Evolutionary conservation across 2,329 filamentous ascomycete genomes (phyloP), one percentile per base, ranked within the genome.

Genomic region (Fusarium solani-melongenae): DNA sequence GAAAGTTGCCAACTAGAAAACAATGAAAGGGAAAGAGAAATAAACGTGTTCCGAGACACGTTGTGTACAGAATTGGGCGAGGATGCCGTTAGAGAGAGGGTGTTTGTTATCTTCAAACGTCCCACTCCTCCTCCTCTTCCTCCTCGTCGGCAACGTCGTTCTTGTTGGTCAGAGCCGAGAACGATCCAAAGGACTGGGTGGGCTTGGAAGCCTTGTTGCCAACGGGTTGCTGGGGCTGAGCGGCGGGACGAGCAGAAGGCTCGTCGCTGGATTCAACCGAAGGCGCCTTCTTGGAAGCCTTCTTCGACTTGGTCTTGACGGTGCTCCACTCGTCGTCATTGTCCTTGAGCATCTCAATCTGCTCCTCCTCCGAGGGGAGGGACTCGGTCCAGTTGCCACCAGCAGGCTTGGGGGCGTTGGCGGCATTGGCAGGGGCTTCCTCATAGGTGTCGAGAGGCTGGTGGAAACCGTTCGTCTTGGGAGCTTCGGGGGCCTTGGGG

Each of bases 361-460:
- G 89, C 81, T 91, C 88, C 80, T 92, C 89, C 79, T 91, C 89
- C 0, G 89, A 90, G 4, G 88, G 88, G 2, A 90, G 82, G 11
- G 86, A 83, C 6, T 87, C 83, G 31, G 86, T 83, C 87, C 87
- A 89, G 69, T 81, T 84, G 36, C 81, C 78, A 72, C 83, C 80
- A 24, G 78, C 72, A 20, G 80, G 72, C 65, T 82, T 81, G 57
- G 79, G 74, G 33, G 82, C 71, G 81, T 67, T 80, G 78, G 67
- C 73, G 17, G 77, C 64, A 31, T 78, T 63, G 31, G 76, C 71
- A 31, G 82, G 69, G 31, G 81, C 72, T 62, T 83, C 75, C 69
- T 90, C 88, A 60, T 87, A 87, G 6, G 90, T 92, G 78, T 92
- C 90, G 5, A 92, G 84, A 5, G 89, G 87, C 70, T 89, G 84